A percentile compares a stretch with the other conserved stretches of the same genome.
Conservation (phyloP, 495 filamentous ascomycete species). For the Pseudevernia furfuracea region DNA sequence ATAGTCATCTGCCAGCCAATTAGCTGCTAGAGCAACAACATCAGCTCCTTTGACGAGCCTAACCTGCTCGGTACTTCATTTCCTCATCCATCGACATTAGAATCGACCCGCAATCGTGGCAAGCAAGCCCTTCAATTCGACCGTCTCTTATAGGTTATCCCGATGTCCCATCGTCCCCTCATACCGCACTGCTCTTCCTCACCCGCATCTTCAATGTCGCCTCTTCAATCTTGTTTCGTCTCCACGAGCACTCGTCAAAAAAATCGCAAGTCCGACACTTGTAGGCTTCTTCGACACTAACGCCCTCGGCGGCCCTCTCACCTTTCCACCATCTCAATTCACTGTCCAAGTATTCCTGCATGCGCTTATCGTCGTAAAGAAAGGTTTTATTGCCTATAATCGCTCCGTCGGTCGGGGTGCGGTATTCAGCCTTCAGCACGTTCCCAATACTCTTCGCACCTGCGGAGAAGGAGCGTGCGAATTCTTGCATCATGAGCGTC, state of each 20-base stretch:
- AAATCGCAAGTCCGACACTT: slow-evolving; percentile 72
- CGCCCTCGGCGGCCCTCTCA: slow-evolving; percentile 65
- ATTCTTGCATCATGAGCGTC: slow-evolving; percentile 53
- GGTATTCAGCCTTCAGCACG: slow-evolving; percentile 43
- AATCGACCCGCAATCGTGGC: neutral
- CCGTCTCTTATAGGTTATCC: neutral
- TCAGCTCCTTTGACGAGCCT: neutral
- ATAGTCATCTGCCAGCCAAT: neutral
- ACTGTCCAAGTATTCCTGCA: slow-evolving; percentile 57
- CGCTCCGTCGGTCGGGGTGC: slow-evolving; percentile 37
- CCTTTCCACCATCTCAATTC: slow-evolving; percentile 87
- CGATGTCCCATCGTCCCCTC: neutral
- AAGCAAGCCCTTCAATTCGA: neutral
- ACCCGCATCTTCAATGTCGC: slow-evolving; percentile 29
- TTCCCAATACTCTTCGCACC: slow-evolving; percentile 43
- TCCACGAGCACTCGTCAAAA: slow-evolving; percentile 52
- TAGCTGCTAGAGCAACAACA: neutral
- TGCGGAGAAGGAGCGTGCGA: slow-evolving; percentile 49
- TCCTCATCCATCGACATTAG: neutral
- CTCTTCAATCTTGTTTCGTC: slow-evolving; percentile 47
- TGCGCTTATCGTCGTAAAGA: slow-evolving; percentile 52
- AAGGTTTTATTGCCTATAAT: slow-evolving; percentile 64
- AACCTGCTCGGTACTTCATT: neutral
- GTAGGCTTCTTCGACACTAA: slow-evolving; percentile 79
- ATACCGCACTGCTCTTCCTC: slow-evolving; percentile 23